These are phyloP conservation scores for Fallopia convolvulus DNA, from an alignment of 148 eudicot genomes.

Conservation along the genomic window DNA sequence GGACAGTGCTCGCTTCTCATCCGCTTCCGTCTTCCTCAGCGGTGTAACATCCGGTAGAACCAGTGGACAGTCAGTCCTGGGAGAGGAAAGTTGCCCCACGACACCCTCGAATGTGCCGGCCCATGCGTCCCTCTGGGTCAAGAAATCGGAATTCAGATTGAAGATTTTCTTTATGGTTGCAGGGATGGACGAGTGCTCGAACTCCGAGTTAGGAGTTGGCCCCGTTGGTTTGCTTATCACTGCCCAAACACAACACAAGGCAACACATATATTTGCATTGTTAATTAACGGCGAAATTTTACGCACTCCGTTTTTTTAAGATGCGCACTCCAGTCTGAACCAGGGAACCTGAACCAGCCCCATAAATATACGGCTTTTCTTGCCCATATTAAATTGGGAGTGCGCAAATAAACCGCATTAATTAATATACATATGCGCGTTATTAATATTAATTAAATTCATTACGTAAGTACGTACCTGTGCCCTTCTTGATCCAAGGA, in stretches of 20 bases:
- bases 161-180: constrained; percentile 91
- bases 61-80: constrained; percentile 87
- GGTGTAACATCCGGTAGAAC: constrained; percentile 63
- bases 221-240: constrained; percentile 73
- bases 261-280: too few species aligned
- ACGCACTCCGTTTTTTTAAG: too few species aligned
- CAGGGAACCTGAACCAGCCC: too few species aligned
- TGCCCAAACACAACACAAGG: constrained; percentile 1
- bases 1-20: constrained; percentile 49
- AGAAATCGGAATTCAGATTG: constrained; percentile 74
- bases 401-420: too few species aligned
- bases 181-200: constrained; percentile 84
- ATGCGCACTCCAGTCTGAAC: too few species aligned
- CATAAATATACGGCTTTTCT: too few species aligned
- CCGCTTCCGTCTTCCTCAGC: constrained; percentile 45
- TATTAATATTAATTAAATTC: too few species aligned
- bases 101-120: constrained; percentile 86
- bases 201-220: constrained; percentile 74
- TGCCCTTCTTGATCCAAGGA: constrained; percentile 91
- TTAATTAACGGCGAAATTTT: too few species aligned
- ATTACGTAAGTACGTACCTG: constrained; percentile 31
- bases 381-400: too few species aligned
- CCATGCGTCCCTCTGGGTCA: constrained; percentile 91
- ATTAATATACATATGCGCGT: too few species aligned
- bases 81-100: constrained; percentile 40